These are phyloP conservation scores for Phytophthora boehmeriae DNA, from an alignment of 352 stramenopile genomes.

Conservation along the genomic window DNA sequence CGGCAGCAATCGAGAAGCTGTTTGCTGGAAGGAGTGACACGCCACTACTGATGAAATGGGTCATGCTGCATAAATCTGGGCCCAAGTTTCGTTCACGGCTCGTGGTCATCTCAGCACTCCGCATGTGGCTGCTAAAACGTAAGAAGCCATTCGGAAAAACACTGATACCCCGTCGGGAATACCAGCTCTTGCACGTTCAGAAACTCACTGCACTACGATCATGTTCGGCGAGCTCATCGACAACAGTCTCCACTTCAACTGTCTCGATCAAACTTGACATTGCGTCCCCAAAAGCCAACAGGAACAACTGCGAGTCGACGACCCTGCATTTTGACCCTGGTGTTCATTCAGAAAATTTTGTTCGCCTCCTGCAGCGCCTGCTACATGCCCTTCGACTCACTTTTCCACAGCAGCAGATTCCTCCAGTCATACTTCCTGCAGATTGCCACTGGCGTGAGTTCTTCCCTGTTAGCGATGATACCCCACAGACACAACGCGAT, in stretches of 20 bases:
- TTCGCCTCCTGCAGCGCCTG: constrained; percentile 56
- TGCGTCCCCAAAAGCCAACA: constrained; percentile 9
- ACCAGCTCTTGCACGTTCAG: constrained; percentile 53
- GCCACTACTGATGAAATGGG: constrained; percentile 67
- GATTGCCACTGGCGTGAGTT: constrained; percentile 65
- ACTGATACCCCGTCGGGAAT: constrained; percentile 40
- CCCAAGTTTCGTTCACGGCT: constrained; percentile 52
- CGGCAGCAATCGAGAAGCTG: constrained; percentile 50
- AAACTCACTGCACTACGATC: constrained; percentile 42
- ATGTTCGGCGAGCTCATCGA: constrained; percentile 3
- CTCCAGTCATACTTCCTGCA: constrained; percentile 36
- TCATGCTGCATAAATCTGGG: constrained; percentile 48
- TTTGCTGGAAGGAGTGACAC: constrained; percentile 52
- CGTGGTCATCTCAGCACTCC: constrained; percentile 61
- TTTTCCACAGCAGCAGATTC: constrained; percentile 44
- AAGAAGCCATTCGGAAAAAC: constrained; percentile 49
- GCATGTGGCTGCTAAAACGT: constrained; percentile 54
- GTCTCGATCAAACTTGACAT: constrained; percentile 44
- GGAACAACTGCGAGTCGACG: constrained; percentile 10
- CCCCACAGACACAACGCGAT: background rate
- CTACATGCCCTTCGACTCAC: constrained; percentile 53
- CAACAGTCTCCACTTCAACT: constrained; percentile 18
- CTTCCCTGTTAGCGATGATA: constrained; percentile 24
- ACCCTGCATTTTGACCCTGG: constrained; percentile 64
- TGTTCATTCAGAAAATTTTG: constrained; percentile 56